Evolutionary conservation across 1,139 yeast genomes (phyloP), one percentile per base, ranked within the genome.

Genomic region (Protomyces inundatus): DNA sequence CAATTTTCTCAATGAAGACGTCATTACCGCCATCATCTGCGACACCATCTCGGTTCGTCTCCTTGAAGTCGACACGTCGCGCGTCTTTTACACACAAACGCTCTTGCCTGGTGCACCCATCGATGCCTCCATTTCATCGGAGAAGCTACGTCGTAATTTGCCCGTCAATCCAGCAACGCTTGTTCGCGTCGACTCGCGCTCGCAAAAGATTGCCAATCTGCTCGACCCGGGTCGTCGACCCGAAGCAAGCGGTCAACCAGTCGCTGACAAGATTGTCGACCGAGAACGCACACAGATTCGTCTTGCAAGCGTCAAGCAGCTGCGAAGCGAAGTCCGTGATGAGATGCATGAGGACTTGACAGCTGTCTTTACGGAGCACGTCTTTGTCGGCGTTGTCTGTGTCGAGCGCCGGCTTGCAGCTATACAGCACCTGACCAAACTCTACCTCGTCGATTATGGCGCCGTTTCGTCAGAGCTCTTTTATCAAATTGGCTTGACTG

Each of bases 321-420:
- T 93, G 2, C 77, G 86, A 36, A 73, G 77, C 16, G 82, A 80
- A 10, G 81, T 88, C 0, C 82, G 83, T 54, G 70, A 70, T 0
- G 68, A 74, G 0, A 77, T 82, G 0, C 82, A 87, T 71, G 75
- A 77, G 37, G 80, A 81, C 4, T 74, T 93, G 36, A 86, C 96
- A 0, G 81, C 83, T 53, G 76, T 89, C 0, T 84, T 93, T 73
- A 81, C 86, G 23, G 84, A 87, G 66, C 83, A 88, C 61, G 83
- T 86, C 0, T 90, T 82, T 71, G 86, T 93, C 7, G 98, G 99
- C 0, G 77, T 93, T 4, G 93, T 89, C 0, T 98, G 91, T 73
- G 82, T 81, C 34, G 72, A 74, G 3, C 81, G 84, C 68, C 77
- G 98, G 48, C 76, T 93, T 16, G 85, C 88, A 14, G 88, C 97